phyloP scores from a whole-genome alignment of 2,329 filamentous ascomycete species.

The Hyphodiscus sp. region DNA sequence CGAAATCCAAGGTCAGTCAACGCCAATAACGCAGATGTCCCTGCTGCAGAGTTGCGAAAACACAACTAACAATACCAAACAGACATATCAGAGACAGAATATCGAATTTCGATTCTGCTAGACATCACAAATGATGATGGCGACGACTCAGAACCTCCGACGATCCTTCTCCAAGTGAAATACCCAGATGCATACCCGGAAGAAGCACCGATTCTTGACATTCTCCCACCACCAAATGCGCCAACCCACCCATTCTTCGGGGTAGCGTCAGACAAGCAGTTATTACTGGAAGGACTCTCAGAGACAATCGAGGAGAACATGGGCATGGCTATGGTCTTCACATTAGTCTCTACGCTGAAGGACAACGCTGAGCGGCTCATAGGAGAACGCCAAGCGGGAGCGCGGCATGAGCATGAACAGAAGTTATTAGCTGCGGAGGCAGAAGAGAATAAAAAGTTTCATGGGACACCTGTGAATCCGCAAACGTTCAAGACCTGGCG shows the following conservation, averaged over 20 bases:
- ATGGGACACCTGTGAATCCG: conserved; percentile 80
- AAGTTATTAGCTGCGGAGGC: conserved; percentile 58
- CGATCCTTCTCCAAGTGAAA: conserved; percentile 74
- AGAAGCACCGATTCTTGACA: conserved; percentile 73
- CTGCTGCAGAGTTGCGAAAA: neutral
- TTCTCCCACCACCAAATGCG: conserved; percentile 66
- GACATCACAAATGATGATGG: conserved; percentile 66
- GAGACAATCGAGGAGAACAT: conserved; percentile 84
- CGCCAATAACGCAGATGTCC: neutral
- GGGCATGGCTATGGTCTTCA: conserved; percentile 97
- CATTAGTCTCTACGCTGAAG: conserved; percentile 79
- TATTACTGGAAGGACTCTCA: conserved; percentile 63
- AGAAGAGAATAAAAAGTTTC: conserved; percentile 95
- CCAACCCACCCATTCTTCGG: conserved; percentile 67
- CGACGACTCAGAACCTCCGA: conserved; percentile 57
- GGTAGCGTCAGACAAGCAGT: conserved; percentile 70
- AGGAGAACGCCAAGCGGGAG: conserved; percentile 61
- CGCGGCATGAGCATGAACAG: conserved; percentile 52
- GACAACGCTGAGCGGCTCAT: conserved; percentile 86
- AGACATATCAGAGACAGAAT: conserved; percentile 90
- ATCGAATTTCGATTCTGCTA: conserved; percentile 77
- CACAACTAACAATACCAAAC: conserved; percentile 4
- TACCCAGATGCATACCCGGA: conserved; percentile 93
- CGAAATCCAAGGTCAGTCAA: conserved; percentile 73
- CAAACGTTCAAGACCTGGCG: conserved; percentile 84